Conservation (phyloP, 176 grass and related monocot genomes). For the Triticum turgidum region DNA sequence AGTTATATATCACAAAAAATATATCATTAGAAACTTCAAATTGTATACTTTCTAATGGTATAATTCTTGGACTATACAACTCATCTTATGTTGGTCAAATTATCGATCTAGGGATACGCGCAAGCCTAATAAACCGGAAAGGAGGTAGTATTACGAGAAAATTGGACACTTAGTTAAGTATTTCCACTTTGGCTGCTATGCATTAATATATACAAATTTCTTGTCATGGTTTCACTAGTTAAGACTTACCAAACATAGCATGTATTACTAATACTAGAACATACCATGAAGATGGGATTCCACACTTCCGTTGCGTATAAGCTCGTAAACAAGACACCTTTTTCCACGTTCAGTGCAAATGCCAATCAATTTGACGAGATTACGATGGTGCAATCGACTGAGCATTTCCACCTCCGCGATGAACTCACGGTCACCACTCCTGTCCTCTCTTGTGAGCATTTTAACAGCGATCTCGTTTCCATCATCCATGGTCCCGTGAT, state of each 20-base stretch:
- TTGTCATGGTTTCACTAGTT: not conserved
- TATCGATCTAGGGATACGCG: too few relatives aligned
- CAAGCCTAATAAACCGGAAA: too few relatives aligned
- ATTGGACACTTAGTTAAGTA: not conserved
- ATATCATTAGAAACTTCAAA: too few relatives aligned
- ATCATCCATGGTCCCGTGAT: conserved; percentile 63
- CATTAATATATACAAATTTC: not conserved
- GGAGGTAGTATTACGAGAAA: not conserved
- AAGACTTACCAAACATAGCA: not conserved
- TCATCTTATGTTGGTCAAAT: too few relatives aligned
- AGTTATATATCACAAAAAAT: too few relatives aligned
- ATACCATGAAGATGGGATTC: conserved; percentile 98
- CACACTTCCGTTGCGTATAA: conserved; percentile 89
- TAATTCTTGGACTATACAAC: too few relatives aligned
- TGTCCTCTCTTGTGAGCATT: conserved; percentile 81
- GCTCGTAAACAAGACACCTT: conserved; percentile 93
- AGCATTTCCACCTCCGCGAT: conserved; percentile 96
- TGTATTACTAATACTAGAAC: conserved; percentile 17
- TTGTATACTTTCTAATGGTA: too few relatives aligned
- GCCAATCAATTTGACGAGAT: conserved; percentile 95
- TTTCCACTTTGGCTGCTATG: not conserved
- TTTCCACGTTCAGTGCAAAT: conserved; percentile 83
- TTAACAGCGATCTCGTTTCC: conserved; percentile 92
- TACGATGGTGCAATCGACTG: conserved; percentile 86
- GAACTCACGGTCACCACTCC: conserved; percentile 80